Evolutionary conservation across 805 yeast species (phyloP), one percentile per base, ranked within the genome.

Genomic region (Ogataea henricii): DNA sequence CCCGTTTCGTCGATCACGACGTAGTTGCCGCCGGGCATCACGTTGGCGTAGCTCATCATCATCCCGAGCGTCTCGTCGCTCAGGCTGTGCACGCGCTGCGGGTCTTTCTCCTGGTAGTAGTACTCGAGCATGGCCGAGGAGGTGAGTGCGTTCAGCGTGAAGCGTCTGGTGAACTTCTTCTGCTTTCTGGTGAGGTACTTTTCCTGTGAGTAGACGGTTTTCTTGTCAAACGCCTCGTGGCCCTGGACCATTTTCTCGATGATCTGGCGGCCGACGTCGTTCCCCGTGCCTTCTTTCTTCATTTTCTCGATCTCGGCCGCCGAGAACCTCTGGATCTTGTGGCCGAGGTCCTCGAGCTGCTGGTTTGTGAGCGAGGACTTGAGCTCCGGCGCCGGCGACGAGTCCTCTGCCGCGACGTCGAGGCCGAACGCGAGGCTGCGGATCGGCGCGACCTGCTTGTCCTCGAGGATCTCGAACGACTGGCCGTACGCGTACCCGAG

Each of bases 1-100:
- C 96, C 91, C n/a, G 96, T 86, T 62, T 94, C 99, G 62, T 94
- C 99, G 46, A 89, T 75, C 3, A 92, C 84, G 18, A 94, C 70
- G 60, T 94, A 94, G 49, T 78, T 82, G 1, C 99, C 98, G 9
- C 96, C 96, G 0, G 96, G 90, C 60, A 83, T 81, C 27, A 94
- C 79, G 62, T 92, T 89, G 1, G 85, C 96, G 56, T 85, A 74
- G 51, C 84, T 83, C 68, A 94, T 69, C 59, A 89, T 69, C 66
- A 87, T 70, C 0, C 95, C 96, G 30, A 94, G 64, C 1, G 91
- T 73, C 68, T 94, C 99, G 49, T 84, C 84, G 56, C 95, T 87
- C 76, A 94, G 70, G 61, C 90, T 96, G 66, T 87, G 71, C 7
- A 88, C 83, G 42, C 79, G 72, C 20, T 78, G 74, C 22, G 84